A percentile compares a stretch with the other conserved stretches of the same genome.
Evolutionary conservation across 1,139 yeast species (phyloP).

Genomic region (Lodderomyces margitis): DNA sequence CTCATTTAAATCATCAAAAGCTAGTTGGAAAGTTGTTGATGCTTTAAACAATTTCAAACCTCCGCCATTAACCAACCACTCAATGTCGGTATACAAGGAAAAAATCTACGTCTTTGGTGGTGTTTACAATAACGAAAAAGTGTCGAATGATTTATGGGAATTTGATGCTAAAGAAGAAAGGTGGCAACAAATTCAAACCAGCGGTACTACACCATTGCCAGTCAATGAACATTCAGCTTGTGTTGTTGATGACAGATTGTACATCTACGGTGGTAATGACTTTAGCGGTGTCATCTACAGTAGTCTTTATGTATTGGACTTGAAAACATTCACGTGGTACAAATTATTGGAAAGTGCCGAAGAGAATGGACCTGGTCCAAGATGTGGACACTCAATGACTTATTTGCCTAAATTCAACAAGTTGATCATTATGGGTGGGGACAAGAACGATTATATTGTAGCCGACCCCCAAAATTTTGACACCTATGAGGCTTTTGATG

Average conservation of each 20-base stretch:
- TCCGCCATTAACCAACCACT: constrained; percentile 92
- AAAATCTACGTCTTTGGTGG: constrained; percentile 88
- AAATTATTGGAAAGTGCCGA: constrained; percentile 49
- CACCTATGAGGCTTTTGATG: constrained; percentile 51
- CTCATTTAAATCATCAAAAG: constrained; percentile 78
- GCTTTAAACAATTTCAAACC: constrained; percentile 59
- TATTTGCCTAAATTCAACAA: constrained; percentile 63
- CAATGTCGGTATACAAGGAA: constrained; percentile 78
- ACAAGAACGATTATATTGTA: constrained; percentile 57
- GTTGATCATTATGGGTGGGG: constrained; percentile 90
- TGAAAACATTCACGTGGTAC: constrained; percentile 72
- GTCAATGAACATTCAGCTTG: constrained; percentile 91
- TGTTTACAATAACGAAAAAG: constrained; percentile 76
- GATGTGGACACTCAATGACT: constrained; percentile 94
- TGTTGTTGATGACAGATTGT: constrained; percentile 74
- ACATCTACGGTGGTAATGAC: constrained; percentile 89
- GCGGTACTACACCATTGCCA: constrained; percentile 75
- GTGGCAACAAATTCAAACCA: constrained; percentile 58
- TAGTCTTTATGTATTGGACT: constrained; percentile 72
- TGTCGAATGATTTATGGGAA: constrained; percentile 78
- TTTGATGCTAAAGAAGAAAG: constrained; percentile 67
- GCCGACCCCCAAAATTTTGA: constrained; percentile 38
- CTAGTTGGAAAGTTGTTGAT: constrained; percentile 76
- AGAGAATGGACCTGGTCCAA: constrained; percentile 64
- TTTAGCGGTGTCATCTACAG: constrained; percentile 69